These are phyloP conservation scores for Ophiostoma piceae DNA, from an alignment of 2,329 filamentous ascomycete species.

Conservation along the genomic window DNA sequence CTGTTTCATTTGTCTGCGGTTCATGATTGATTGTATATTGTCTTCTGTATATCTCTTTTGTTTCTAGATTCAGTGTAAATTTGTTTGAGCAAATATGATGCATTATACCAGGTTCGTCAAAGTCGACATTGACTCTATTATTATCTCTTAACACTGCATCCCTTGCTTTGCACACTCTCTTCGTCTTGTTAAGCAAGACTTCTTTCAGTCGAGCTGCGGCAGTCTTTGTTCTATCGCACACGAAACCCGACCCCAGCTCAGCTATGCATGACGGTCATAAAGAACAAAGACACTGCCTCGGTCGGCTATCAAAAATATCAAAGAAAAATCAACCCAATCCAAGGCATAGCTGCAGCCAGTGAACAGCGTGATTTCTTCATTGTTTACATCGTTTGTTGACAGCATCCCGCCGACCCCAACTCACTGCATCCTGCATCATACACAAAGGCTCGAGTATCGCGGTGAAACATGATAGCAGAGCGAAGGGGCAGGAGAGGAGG, in stretches of 20 bases:
- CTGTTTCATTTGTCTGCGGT: not conserved
- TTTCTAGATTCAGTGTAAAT: not conserved
- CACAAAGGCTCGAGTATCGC: not conserved
- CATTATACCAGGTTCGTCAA: not conserved
- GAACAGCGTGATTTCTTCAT: slow-evolving; percentile 3
- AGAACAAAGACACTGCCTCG: not conserved
- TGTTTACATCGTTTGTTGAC: slow-evolving; percentile 3
- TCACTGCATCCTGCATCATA: not conserved
- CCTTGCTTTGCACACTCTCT: not conserved
- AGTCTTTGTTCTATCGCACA: not conserved
- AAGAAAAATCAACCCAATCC: not conserved
- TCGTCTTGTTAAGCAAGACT: not conserved
- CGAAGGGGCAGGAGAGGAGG: not conserved
- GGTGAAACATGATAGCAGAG: not conserved
- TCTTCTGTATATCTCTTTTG: not conserved
- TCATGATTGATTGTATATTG: not conserved
- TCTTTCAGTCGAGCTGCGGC: not conserved
- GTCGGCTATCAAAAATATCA: not conserved
- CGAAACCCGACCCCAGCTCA: not conserved
- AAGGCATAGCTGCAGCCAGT: slow-evolving; percentile 1
- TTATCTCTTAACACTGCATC: not conserved
- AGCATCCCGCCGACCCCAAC: slow-evolving; percentile 3
- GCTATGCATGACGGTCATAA: not conserved
- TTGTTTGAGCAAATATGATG: not conserved
- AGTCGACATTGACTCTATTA: not conserved